Base-by-base conservation (phyloP, 768 basidiomycete species). In the Boletus sp. region DNA sequence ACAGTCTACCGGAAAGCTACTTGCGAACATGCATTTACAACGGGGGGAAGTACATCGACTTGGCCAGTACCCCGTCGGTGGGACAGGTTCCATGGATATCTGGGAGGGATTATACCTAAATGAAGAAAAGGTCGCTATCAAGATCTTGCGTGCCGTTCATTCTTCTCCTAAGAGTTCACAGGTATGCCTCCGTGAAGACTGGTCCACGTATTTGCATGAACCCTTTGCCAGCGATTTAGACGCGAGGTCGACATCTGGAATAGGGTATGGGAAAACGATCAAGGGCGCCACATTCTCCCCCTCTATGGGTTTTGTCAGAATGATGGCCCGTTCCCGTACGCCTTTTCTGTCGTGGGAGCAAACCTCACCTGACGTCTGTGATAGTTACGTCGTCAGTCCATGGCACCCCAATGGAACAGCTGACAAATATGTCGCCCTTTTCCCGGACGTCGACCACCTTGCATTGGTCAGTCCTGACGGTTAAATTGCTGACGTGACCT, bases 311-410 rank as follows among this genome's bases (percentile, higher is more conserved):
- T 79, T 57, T 78, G 79, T 52, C 77, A 78, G 55, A 72, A 70
- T n/a, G 80, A 83, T 55, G 80, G 80, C 0, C 82, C 82, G 17
- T 83, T 79, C 53, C 82, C 82, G 77, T 82, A 59, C 48, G 76
- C 60, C 13, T 23, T 51, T 34, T 32, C 25, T 3, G 7, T 49
- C 13, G 15, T 40, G 13, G n/a, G 11, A 44, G 14, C 1, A 45
- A 39, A 29, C 41, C 43, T 42, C 14, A 15, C 32, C 34, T 60
- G 10, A 66, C 30, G 8, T 46, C 21, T 23, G 17, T 43, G 32
- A 46, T 50, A 82, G 81, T 33, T 83, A 79, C 56, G 80, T 83
- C 70, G 76, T 83, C 38, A 82, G 78, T 58, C 82, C 81, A 23
- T 83, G 82, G 82, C 79, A 79, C 64, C 51, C 68, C 25, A 76